These are phyloP conservation scores for Colletotrichum sp. DNA, from an alignment of 2,329 filamentous ascomycete species.

Conservation along the genomic window DNA sequence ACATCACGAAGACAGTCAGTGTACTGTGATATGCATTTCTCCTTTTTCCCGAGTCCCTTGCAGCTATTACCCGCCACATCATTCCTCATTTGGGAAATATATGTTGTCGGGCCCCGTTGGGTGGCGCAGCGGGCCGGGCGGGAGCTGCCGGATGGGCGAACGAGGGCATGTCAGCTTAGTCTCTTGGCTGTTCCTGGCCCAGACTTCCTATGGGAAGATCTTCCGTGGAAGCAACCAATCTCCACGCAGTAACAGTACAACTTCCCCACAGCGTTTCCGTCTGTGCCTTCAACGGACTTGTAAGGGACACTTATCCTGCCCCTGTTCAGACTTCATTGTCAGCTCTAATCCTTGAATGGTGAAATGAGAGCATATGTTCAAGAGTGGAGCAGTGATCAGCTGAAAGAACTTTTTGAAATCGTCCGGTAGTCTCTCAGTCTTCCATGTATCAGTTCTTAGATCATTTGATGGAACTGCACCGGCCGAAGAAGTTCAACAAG, in stretches of 20 bases:
- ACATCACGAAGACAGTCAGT: background rate
- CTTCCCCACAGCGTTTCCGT: background rate
- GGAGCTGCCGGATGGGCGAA: background rate
- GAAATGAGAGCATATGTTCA: background rate
- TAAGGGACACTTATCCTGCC: accelerated
- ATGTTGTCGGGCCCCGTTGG: background rate
- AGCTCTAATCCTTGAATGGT: background rate
- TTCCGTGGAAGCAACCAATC: background rate
- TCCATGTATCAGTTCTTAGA: too few species aligned
- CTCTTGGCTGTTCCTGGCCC: background rate
- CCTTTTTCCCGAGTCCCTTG: background rate
- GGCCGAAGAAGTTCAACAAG: background rate
- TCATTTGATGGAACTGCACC: background rate
- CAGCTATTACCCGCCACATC: accelerated
- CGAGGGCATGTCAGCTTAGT: background rate
- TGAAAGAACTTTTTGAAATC: background rate
- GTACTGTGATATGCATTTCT: accelerated
- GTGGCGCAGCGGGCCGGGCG: background rate
- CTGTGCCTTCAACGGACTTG: background rate
- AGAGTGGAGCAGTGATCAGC: background rate
- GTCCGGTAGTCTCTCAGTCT: accelerated
- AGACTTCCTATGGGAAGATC: background rate
- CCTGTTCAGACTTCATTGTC: accelerated
- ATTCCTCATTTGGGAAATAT: background rate
- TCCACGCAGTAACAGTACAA: accelerated